Base-by-base conservation (phyloP, 2,329 filamentous ascomycete species). In the Akanthomyces lecanii region DNA sequence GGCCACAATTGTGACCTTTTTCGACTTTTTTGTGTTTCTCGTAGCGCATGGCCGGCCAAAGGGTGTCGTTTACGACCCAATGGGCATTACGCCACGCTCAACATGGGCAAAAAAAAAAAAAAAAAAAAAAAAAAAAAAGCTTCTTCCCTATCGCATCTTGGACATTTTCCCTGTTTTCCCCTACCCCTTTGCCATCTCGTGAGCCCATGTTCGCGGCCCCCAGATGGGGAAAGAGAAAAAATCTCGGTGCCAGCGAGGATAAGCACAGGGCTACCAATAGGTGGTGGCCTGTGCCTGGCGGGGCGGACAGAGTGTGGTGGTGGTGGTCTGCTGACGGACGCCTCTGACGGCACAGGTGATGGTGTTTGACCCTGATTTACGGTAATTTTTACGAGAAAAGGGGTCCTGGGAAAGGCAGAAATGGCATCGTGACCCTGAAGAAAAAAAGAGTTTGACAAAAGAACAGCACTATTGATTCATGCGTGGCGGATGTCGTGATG, bases 1-100 rank as follows among this genome's bases (percentile, higher is more conserved):
- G 48, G 21, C 50, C 58, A 61, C 58, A 61, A 53, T 61, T 61
- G 58, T 61, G 58, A 52, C 47, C 38, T 14, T 23, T 53, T 18
- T 44, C 25, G 36, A 28, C n/a, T 38, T 36, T 5, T 14, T 36
- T 4, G 6, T 7, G 3, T 25, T 25, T 23, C 28, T 30, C 23
- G 7, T 36, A 36, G 2, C 28, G 33, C 33, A 11, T 36, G 33
- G 33, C 10, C 33, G 33, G 33, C 10, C 33, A 4, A 7, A 36
- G 33, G 2, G 5, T 7, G 33, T 36, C 33, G 33, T 36, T 36
- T 36, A 16, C 25, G n/a, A 33, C 16, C 14, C n/a, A 18, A 18
- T 33, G 38, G 33, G 14, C 38, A 40, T 5, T 36, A 7, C 30
- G 28, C 33, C 7, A 8, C 33, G 33, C 7, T 36, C 33, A 36